Evolutionary conservation across 305 asterid species (phyloP).

Genomic region (Nicotiana rustica): DNA sequence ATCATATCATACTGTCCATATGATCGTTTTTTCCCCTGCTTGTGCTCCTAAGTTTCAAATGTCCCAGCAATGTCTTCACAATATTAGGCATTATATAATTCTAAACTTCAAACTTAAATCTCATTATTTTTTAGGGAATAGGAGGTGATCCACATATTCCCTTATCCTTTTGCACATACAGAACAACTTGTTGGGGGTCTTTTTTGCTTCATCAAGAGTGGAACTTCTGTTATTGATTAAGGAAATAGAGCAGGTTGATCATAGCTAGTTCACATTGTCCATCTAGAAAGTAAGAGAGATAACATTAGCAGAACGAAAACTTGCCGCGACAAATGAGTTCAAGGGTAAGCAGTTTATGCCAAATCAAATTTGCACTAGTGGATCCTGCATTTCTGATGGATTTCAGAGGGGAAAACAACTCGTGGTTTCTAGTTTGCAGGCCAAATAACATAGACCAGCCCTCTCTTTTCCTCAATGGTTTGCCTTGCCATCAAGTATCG

Average conservation of each 20-base stretch:
- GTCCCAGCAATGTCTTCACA: background rate
- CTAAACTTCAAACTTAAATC: background rate
- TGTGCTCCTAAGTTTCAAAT: background rate
- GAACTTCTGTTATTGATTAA: background rate
- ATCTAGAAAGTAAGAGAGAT: background rate
- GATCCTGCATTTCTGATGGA: background rate
- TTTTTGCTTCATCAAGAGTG: background rate
- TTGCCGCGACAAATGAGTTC: background rate
- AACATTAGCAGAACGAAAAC: background rate
- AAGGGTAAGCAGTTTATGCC: background rate
- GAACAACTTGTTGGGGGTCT: background rate
- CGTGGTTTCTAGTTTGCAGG: background rate
- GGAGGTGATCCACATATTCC: conserved; percentile 5
- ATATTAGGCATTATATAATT: background rate
- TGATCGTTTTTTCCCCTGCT: background rate
- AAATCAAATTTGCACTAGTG: background rate
- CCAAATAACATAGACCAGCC: background rate
- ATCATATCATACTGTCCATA: background rate
- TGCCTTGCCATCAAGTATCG: conserved; percentile 17
- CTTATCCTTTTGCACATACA: background rate
- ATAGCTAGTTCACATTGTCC: background rate
- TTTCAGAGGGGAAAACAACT: conserved; percentile 10
- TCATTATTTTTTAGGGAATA: background rate
- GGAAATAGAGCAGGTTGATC: background rate
- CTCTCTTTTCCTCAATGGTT: background rate